These are phyloP conservation scores for Litchi chinensis DNA, from an alignment of 345 rosid genomes.

Conservation along the genomic window DNA sequence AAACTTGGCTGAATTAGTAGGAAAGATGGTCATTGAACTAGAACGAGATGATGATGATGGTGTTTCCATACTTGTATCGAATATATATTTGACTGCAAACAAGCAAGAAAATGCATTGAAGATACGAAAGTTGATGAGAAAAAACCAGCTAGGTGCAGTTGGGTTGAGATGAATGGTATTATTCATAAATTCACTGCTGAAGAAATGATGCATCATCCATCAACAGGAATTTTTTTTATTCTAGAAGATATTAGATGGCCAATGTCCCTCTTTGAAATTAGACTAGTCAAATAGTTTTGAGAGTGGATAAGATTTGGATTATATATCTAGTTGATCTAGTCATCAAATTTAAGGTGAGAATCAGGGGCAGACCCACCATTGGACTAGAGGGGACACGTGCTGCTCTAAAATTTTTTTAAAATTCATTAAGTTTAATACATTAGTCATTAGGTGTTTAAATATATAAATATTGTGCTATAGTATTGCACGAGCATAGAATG, in stretches of 20 bases:
- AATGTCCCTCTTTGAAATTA: neutral
- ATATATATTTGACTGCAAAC: conserved; percentile 26
- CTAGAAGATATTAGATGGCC: conserved; percentile 5
- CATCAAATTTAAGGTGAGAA: neutral
- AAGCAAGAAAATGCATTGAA: conserved; percentile 24
- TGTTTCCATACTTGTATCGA: conserved; percentile 26
- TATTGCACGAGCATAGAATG: no score
- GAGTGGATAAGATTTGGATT: neutral
- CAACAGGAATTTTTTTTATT: neutral
- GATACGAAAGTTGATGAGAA: conserved; percentile 33
- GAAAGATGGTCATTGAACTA: conserved; percentile 26
- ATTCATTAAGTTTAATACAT: no score
- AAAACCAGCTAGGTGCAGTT: conserved; percentile 38
- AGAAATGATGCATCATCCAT: conserved; percentile 18
- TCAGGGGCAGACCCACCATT: no score
- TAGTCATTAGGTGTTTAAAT: no score
- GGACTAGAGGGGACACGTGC: no score
- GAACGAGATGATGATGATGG: conserved; percentile 35
- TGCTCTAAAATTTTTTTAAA: no score
- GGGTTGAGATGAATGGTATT: conserved; percentile 34
- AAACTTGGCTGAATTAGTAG: conserved; percentile 29
- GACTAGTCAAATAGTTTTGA: neutral
- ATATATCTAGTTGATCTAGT: neutral
- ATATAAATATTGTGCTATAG: no score
- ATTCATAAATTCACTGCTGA: conserved; percentile 35